Percentiles rank a stretch among this genome's conserved stretches.
These are phyloP conservation scores for Penicillium sp. DNA, from an alignment of 2,329 filamentous ascomycete species.

Conservation along the genomic window DNA sequence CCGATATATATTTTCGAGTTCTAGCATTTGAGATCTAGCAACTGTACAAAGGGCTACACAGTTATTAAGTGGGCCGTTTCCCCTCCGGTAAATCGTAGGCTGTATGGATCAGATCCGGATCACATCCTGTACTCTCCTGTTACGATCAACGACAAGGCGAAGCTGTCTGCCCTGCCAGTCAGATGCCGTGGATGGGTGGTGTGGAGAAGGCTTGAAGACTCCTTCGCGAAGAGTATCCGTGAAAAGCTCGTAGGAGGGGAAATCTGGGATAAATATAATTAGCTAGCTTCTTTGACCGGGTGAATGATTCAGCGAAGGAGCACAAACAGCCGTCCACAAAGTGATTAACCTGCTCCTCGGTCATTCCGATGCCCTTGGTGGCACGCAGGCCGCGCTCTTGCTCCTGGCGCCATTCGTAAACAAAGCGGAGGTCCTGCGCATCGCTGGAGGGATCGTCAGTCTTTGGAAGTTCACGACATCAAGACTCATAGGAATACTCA, in stretches of 20 bases:
- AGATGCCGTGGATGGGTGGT: constrained; percentile 13
- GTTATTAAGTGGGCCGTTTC: too few relatives aligned
- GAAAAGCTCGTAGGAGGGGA: constrained; percentile 68
- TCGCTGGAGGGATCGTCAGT: constrained; percentile 45
- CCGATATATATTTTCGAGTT: background rate
- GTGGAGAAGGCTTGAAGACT: constrained; percentile 45
- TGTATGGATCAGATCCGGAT: constrained; percentile 44
- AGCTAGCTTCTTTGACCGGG: background rate
- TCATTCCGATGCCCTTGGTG: constrained; percentile 71
- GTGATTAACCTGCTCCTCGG: constrained; percentile 67
- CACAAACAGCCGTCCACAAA: constrained; percentile 66
- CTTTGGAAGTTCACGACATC: background rate
- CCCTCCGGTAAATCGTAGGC: background rate
- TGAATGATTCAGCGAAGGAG: background rate
- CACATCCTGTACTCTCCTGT: constrained; percentile 57
- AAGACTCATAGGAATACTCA: constrained; percentile 29
- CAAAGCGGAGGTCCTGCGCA: constrained; percentile 66
- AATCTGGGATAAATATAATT: constrained; percentile 44
- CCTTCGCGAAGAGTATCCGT: constrained; percentile 57
- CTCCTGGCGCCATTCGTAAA: constrained; percentile 79
- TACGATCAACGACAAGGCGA: constrained; percentile 57
- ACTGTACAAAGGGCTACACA: background rate
- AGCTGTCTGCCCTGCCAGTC: constrained; percentile 54
- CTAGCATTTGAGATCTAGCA: background rate
- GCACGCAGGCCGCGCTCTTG: constrained; percentile 69